phyloP scores from a whole-genome alignment of 139 green algal species.

The Zygnema cylindricum region DNA sequence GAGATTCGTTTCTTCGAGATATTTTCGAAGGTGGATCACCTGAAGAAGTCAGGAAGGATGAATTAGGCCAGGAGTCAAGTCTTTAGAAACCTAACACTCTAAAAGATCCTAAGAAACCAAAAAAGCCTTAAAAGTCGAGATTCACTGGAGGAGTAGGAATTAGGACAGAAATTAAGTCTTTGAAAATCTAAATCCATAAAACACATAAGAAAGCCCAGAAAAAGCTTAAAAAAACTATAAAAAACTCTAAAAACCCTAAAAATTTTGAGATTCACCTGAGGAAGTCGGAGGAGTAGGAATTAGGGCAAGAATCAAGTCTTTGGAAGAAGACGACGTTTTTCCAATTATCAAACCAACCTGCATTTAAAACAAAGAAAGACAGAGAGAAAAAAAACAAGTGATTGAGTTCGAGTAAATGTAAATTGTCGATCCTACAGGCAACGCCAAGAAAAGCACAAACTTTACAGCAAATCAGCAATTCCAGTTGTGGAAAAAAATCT shows the following conservation, averaged over 20 bases:
- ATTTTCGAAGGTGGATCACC: not conserved
- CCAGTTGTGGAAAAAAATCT: not conserved
- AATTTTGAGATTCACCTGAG: too few species aligned
- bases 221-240: too few species aligned
- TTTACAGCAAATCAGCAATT: not conserved
- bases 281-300: slow-evolving; percentile 19
- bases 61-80: too few species aligned
- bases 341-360: not conserved
- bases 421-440: slow-evolving; percentile 1
- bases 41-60: not conserved
- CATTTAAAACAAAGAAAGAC: not conserved
- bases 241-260: too few species aligned
- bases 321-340: not conserved
- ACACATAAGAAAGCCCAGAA: too few species aligned
- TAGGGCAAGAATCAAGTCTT: slow-evolving; percentile 24
- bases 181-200: too few species aligned
- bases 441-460: not conserved
- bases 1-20: not conserved
- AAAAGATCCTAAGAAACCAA: too few species aligned
- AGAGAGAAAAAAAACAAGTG: not conserved
- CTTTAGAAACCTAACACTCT: too few species aligned
- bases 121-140: too few species aligned
- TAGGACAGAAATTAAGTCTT: slow-evolving; percentile 17
- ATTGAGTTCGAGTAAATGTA: too few species aligned
- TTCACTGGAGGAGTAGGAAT: slow-evolving; percentile 13